Evolutionary conservation across 169 alveolate species (phyloP), one percentile per base, ranked within the genome.

Genomic region (Plasmodium malariae): DNA sequence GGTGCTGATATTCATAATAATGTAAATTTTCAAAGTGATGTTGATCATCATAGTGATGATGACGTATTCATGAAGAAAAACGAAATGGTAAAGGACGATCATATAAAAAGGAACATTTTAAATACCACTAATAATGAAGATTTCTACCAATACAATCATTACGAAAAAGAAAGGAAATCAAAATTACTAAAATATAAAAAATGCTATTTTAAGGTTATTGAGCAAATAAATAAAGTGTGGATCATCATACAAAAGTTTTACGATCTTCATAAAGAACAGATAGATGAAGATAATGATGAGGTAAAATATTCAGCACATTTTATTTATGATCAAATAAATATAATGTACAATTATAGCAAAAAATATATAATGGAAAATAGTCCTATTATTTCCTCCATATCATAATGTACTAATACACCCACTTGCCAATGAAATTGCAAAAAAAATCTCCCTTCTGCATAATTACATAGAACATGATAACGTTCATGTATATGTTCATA

Each of bases 221-320:
- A 76, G 36, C 89, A 76, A 45, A 43, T 76, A 24, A 76, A 65
- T 51, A 76, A 76, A 76, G 36, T 63, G 32, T 76, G 89, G 89
- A 68, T 76, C 2, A 32, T 49, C 9, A 76, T 76, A 60, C 89
- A 76, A 54, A 76, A 76, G 62, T 76, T 76, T 43, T 76, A 76
- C 24, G 76, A 76, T 30, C 74, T 54, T 32, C 59, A 76, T 45
- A 59, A 60, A 34, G 89, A 76, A 34, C 55, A 76, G 21, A 76
- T 76, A 43, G 89, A 76, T 11, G 34, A 76, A 45, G 30, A 45
- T 14, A 37, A 59, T 12, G 48, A 26, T 17, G 62, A 60, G 17
- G 9, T 45, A 17, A 36, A 37, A 40, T 54, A 54, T 51, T 51
- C 76, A 0, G 54, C 59, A 1, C 32, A 73, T 21, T 37, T 7